Evolutionary conservation across 176 grass and related monocot genomes (phyloP), one percentile per base, ranked within the genome.

Genomic region (Raddia guianensis): DNA sequence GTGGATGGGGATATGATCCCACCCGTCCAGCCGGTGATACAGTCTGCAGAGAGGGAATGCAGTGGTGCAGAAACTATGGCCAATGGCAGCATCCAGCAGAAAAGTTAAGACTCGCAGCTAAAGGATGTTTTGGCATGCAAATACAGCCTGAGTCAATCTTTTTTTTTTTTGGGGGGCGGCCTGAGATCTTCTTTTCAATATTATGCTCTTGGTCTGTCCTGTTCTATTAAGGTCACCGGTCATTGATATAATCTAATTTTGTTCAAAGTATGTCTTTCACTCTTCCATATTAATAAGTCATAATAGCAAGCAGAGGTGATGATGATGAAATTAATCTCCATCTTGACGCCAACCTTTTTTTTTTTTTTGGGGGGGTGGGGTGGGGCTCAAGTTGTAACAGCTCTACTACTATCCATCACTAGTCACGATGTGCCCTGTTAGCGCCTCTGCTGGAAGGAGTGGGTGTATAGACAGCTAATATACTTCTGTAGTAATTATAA

Each of bases 1-100:
- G 1, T 47, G 42, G 64, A 84, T 71, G 84, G 65, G 34, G 89
- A 53, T 42, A 91, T 89, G 84, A 87, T 45, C 42, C 84, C 84
- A 56, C 89, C 92, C 1, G 46, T 21, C 34, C 89, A 82, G 48
- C 81, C 73, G 51, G 62, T 89, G 73, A 87, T 91, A n/a, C 49
- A 73, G 79, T 75, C 57, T 68, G 12, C 8, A 77, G 51, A 78
- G 67, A 72, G 9, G 21, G 67, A 63, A 82, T 52, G 49, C 32
- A 77, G 9, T 56, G 47, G 64, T 49, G 44, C 42, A 19, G 77
- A 77, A 35, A 3, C 52, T 34, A 34, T 76, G 19, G 43, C 43
- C 5, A 73, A 71, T 82, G 75, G 65, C 59, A 68, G 52, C 83
- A 21, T 46, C 83, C 67, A 85, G 49, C 72, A 68, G 21, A 78